Conservation (phyloP, 2,329 filamentous ascomycete species). For the Botrytis fabae region DNA sequence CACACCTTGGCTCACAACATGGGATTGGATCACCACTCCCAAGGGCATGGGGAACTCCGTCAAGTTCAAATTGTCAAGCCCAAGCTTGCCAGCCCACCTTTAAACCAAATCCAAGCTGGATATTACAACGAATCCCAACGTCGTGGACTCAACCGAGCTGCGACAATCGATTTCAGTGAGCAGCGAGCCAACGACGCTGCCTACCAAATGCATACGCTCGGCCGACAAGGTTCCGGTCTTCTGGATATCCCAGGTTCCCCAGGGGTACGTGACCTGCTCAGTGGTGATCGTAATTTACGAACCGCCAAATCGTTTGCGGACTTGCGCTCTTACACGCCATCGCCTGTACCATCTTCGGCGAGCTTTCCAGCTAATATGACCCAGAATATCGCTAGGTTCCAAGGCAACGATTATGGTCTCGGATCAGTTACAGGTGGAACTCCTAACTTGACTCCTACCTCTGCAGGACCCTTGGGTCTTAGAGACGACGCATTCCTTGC, state of each 20-base stretch:
- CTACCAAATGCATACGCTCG: conserved; percentile 73
- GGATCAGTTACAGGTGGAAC: conserved; percentile 62
- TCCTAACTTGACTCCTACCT: conserved; percentile 72
- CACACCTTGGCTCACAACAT: conserved; percentile 96
- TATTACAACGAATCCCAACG: conserved; percentile 74
- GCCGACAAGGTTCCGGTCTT: conserved; percentile 78
- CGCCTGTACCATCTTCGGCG: conserved; percentile 83
- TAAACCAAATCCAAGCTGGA: conserved; percentile 48
- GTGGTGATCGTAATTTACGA: conserved; percentile 76
- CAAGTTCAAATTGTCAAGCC: conserved; percentile 85
- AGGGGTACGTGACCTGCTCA: conserved; percentile 55
- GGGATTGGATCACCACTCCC: conserved; percentile 86
- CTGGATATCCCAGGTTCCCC: conserved; percentile 84
- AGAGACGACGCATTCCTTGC: conserved; percentile 37
- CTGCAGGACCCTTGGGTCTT: conserved; percentile 61
- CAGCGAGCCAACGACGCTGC: conserved; percentile 65
- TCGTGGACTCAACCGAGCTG: conserved; percentile 84
- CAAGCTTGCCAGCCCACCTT: conserved; percentile 36
- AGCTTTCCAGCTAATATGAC: conserved; percentile 75
- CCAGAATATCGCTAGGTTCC: conserved; percentile 61
- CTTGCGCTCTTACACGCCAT: conserved; percentile 90
- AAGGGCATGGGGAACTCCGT: conserved; percentile 81
- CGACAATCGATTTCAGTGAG: conserved; percentile 95
- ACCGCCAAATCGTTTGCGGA: conserved; percentile 97
- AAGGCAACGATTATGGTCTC: conserved; percentile 53